Conservation (phyloP, 306 rosid species). For the Pterocarpus macrocarpus region DNA sequence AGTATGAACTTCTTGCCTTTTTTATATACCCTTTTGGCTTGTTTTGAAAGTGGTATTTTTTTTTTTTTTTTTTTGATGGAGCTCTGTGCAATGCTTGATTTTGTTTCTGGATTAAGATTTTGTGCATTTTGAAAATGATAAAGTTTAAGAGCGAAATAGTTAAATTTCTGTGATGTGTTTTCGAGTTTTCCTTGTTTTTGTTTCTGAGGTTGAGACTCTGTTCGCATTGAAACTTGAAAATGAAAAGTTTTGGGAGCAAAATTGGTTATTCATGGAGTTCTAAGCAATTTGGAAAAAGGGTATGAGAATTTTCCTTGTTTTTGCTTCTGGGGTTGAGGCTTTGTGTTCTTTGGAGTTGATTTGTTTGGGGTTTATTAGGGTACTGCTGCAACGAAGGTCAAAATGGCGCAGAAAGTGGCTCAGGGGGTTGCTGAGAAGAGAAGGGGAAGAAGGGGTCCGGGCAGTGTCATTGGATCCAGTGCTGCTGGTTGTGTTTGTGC, state of each 20-base stretch:
- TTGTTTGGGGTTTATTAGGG: constrained; percentile 65
- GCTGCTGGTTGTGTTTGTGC: constrained; percentile 96
- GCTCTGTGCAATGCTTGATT: not conserved
- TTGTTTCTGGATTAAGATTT: not conserved
- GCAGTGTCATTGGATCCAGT: constrained; percentile 97
- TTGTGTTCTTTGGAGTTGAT: constrained; percentile 50
- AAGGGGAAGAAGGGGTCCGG: constrained; percentile 95
- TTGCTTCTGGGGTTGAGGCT: constrained; percentile 29
- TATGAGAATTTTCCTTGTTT: constrained; percentile 26
- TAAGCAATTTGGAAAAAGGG: constrained; percentile 22
- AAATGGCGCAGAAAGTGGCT: constrained; percentile 89
- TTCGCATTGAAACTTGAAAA: not conserved
- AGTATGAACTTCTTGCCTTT: no score
- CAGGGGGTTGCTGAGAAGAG: constrained; percentile 97
- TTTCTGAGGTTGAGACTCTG: constrained; percentile 10
- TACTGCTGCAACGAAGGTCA: constrained; percentile 90
- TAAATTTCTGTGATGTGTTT: not conserved
- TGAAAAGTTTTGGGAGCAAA: not conserved
- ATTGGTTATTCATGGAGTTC: constrained; percentile 20
- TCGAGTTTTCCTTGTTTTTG: constrained; percentile 7
- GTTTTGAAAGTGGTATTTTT: not conserved
- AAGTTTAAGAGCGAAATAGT: not conserved
- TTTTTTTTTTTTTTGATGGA: not conserved
- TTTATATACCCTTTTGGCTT: no score
- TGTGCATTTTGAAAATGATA: not conserved